Evolutionary conservation across 2,329 filamentous ascomycete genomes (phyloP).

Genomic region (Epichloe uncinata): DNA sequence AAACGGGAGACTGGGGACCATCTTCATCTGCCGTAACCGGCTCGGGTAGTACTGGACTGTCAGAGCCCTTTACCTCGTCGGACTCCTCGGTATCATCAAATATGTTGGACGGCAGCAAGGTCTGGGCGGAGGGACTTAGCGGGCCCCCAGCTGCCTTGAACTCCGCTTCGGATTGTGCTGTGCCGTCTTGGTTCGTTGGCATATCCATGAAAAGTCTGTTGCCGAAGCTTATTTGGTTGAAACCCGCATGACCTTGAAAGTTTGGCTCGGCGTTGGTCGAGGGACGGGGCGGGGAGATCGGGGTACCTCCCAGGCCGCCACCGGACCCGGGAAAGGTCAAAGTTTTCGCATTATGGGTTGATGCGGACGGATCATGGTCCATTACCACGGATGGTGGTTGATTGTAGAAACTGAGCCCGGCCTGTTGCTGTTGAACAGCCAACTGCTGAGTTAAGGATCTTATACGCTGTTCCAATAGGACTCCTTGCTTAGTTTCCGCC

Average conservation of each 20-base stretch:
- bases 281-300: constrained; percentile 3
- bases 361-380: constrained; percentile 32
- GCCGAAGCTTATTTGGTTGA: constrained; percentile 37
- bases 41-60: constrained; percentile 21
- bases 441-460: constrained; percentile 34
- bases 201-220: constrained; percentile 40
- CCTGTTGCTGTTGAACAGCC: constrained; percentile 26
- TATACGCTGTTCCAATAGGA: constrained; percentile 33
- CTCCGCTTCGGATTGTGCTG: constrained; percentile 46
- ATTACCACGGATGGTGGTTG: constrained; percentile 30
- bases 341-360: constrained; percentile 30
- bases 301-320: constrained; percentile 1
- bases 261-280: constrained; percentile 21
- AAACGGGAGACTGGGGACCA: constrained; percentile 48
- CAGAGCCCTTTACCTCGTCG: constrained; percentile 29
- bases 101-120: constrained; percentile 56
- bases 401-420: constrained; percentile 30
- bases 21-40: constrained; percentile 18
- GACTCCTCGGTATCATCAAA: constrained; percentile 47
- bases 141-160: constrained; percentile 51
- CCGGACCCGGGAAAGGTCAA: constrained; percentile 20
- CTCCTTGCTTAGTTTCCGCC: constrained; percentile 32
- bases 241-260: constrained; percentile 39
- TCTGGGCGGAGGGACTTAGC: constrained; percentile 63
- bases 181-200: constrained; percentile 23